Evolutionary conservation across 78 protist genomes (phyloP), one percentile per base, ranked within the genome.

Genomic region (Dictyostelium brefeldianum): DNA sequence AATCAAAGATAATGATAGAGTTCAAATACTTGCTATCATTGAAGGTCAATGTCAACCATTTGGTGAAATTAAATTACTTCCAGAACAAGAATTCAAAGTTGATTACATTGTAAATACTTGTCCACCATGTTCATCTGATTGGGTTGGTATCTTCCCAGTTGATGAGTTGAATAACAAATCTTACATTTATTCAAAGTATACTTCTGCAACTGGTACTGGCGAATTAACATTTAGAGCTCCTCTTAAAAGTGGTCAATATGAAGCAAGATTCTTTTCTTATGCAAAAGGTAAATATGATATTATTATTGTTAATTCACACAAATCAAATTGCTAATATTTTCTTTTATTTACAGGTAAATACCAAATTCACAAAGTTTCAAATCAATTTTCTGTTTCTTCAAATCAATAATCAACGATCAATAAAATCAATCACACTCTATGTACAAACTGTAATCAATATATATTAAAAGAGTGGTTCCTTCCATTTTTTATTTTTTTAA

Each of bases 261-360:
- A 87, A 77, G 83, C 73, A 5, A 56, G 93, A 64, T 87, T 87
- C 75, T 87, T 87, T 74, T 87, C 93, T 29, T 74, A 64, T 56
- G 54, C 71, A 53, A 77, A 77, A 50, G 93, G 93, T 17, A 74
- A 77, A 51, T 87, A 87, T 56, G 43, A 36, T 36, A n/a, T n/a
- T n/a, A n/a, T n/a, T n/a, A n/a, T n/a, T n/a, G n/a, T n/a, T n/a
- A n/a, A n/a, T n/a, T n/a, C n/a, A 47, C 87, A 14, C 65, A 27
- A 36, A 36, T 36, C 43, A 36, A 36, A 36, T 36, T 36, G 2
- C 43, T 36, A 36, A 36, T 36, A n/a, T n/a, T n/a, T n/a, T 36
- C 43, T 36, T 36, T 2, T 36, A 36, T 36, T 36, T 36, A 36
- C 43, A 36, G 43, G 43, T 36, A 36, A 36, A 36, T 36, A 36